Evolutionary conservation across 352 stramenopile species (phyloP), one percentile per base, ranked within the genome.

Genomic region (Phytophthora pluvialis): DNA sequence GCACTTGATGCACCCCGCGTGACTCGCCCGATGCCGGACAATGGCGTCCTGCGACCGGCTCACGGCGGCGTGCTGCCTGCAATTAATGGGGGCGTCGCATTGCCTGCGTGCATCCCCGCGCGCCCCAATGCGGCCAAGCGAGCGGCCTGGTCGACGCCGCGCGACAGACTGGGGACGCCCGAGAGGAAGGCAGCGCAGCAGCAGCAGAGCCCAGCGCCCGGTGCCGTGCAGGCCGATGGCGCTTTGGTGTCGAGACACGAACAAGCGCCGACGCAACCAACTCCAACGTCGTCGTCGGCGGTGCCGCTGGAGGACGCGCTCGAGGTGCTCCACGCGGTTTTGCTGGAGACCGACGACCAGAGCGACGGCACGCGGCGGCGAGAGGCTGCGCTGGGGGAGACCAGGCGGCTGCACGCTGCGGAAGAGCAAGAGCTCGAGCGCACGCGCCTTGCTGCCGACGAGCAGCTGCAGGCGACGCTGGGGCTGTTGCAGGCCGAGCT

Each of bases 391-490:
- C 40, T 74, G 11, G 49, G 64, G 12, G 70, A 65, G 21, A 58
- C 47, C 13, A 48, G 36, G 29, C 46, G 49, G 15, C 45, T 60
- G 21, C 64, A 52, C 4, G 42, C 10, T 8, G 28, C 21, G 3
- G 70, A 73, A 42, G 28, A 61, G 31, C 44, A 31, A 26, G 63
- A 71, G 36, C 64, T 66, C 12, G 64, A 75, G 58, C 65, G 66
- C 16, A 60, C 53, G 29, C 55, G 49, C 18, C 66, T 75, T 25
- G 66, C 60, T 13, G 47, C 50, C 7, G 53, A 67, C 33, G 70
- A 78, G 48, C 70, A 75, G 29, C 48, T 75, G 35, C 49, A 70
- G n/a, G 53, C 46, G 18, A 78, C 70, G 15, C 51, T 78, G 25
- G 61, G 60, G 21, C 35, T 78, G 57, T 57, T 78, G 28, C 57